Percentiles rank a stretch among this genome's conserved stretches.
Evolutionary conservation across 2,329 filamentous ascomycete genomes (phyloP).

Genomic region (Graphiopsis chlorocephala): DNA sequence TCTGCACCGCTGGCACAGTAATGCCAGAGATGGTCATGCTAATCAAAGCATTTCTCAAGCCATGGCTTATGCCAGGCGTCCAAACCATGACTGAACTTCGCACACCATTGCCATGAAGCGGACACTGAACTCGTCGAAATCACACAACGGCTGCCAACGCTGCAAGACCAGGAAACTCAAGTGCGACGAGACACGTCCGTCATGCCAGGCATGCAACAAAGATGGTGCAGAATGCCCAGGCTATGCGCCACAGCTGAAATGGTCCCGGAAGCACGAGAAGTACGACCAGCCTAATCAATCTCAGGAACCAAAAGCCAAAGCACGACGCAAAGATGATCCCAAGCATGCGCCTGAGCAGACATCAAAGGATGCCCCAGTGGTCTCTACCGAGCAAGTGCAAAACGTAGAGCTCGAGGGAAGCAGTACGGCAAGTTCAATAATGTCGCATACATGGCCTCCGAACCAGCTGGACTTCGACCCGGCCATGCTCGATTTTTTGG

Average conservation of each 20-base stretch:
- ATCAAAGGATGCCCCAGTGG: background rate
- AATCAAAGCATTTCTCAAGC: background rate
- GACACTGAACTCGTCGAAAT: constrained; percentile 31
- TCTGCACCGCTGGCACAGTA: background rate
- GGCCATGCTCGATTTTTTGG: constrained; percentile 9
- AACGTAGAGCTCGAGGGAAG: background rate
- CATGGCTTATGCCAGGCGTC: background rate
- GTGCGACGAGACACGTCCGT: constrained; percentile 44
- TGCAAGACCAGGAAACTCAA: constrained; percentile 29
- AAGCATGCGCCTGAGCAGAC: constrained; percentile 11
- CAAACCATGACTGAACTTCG: background rate
- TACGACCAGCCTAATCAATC: constrained; percentile 32
- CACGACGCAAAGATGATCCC: constrained; percentile 7
- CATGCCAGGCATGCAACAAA: constrained; percentile 45
- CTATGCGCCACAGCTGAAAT: constrained; percentile 47
- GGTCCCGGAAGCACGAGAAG: constrained; percentile 51
- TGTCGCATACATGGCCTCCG: background rate
- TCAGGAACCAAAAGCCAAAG: constrained; percentile 6
- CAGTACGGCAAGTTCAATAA: background rate
- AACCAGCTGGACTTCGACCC: constrained; percentile 5
- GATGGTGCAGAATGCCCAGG: constrained; percentile 46
- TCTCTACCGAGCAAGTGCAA: background rate
- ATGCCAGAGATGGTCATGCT: background rate
- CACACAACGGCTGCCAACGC: constrained; percentile 24
- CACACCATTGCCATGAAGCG: constrained; percentile 17